Base-by-base conservation (phyloP, 2,329 filamentous ascomycete genomes). In the Xylaria sp. region DNA sequence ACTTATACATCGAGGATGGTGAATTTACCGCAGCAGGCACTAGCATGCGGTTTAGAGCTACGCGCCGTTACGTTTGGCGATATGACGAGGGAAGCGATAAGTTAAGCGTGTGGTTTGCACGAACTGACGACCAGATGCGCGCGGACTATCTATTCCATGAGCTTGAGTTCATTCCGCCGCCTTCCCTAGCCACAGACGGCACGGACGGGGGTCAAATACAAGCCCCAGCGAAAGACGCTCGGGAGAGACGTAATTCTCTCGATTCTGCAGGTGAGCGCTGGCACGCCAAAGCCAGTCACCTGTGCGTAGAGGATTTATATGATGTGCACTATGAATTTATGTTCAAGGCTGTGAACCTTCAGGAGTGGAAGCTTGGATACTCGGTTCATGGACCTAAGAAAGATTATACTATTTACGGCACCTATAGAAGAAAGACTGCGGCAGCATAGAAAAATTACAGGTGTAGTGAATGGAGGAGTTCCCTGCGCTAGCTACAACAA, bases 101-200 rank as follows among this genome's bases (percentile, higher is more conserved):
- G 34, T 81, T 94, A 25, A 91, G 88, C 69, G 89, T 92, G 0
- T 94, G 92, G 92, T 94, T 94, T 73, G 89, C 89, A 48, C 89
- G 89, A 71, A 84, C 86, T 0, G 87, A 91, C 18, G 89, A 92
- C 72, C 80, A 84, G 18, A 83, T 83, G 64, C 84, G 85, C 15
- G 89, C 90, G 0, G 92, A 94, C 76, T 92, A 94, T 71, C 81
- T 94, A 23, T 95, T 94, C 78, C 92, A 94, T 74, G 86, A 90
- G 71, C 81, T 94, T n/a, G 86, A 91, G 66, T 92, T 94, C 73
- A 67, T 82, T 72, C 82, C 9, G 81, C 83, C 20, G 59, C 59
- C 52, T 46, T 61, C 52, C 48, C 61, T 62, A 3, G n/a, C 50
- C 10, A 25, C 28, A n/a, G 48, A 66, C 12, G 63, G 58, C 20